These are phyloP conservation scores for Mallotus nudiflorus DNA, from an alignment of 345 rosid genomes.

Conservation along the genomic window DNA sequence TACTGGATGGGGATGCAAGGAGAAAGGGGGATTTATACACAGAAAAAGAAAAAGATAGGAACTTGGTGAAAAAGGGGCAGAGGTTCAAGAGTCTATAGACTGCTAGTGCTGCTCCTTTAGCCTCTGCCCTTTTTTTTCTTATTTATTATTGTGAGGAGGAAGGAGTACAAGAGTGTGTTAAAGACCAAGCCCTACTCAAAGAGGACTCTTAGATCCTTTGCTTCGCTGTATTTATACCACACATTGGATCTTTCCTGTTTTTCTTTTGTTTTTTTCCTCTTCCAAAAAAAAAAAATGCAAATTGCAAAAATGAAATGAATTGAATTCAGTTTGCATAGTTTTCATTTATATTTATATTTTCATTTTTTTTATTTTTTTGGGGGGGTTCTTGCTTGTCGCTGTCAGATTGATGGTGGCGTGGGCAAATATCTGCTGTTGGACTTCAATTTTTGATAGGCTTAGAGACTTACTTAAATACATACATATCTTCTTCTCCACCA, in stretches of 20 bases:
- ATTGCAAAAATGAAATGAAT: neutral
- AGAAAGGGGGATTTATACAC: neutral
- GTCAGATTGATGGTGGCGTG: slow-evolving; percentile 5
- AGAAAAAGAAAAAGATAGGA: neutral
- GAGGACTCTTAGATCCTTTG: slow-evolving; percentile 24
- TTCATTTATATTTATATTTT: neutral
- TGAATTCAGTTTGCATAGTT: neutral
- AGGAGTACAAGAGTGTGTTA: slow-evolving; percentile 7
- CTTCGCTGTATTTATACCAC: slow-evolving; percentile 25
- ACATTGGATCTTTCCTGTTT: slow-evolving; percentile 8
- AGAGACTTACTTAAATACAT: neutral
- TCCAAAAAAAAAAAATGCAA: neutral
- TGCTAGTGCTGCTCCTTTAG: neutral
- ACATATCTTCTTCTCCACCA: neutral
- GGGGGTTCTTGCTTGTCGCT: neutral
- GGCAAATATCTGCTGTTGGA: neutral
- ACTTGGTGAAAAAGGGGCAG: slow-evolving; percentile 19
- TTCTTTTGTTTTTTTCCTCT: neutral
- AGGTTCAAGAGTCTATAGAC: slow-evolving; percentile 15
- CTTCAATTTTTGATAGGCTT: neutral
- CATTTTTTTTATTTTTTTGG: no score
- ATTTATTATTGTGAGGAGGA: no score
- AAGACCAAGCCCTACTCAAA: slow-evolving; percentile 41
- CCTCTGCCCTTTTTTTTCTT: slow-evolving; percentile 2
- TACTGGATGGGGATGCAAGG: slow-evolving; percentile 21